phyloP scores from a whole-genome alignment of 176 grass and related monocot genomes.

The Zoysia japonica region DNA sequence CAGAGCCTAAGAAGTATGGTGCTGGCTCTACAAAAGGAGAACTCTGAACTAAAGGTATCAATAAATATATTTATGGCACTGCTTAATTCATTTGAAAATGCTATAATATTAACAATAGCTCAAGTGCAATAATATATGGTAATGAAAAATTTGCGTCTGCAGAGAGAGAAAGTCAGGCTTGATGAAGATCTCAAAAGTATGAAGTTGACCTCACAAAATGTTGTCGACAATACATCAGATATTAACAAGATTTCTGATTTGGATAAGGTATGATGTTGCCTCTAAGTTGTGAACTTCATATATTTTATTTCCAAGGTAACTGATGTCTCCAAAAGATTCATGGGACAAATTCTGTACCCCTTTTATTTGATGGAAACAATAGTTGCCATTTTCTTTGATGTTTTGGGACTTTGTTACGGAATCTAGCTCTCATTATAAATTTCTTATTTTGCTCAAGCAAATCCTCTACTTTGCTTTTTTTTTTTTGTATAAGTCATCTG shows the following conservation, averaged over 20 bases:
- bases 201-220: conserved; percentile 50
- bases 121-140: conserved; percentile 4
- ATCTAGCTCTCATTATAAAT: not conserved
- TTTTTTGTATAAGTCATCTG: conserved; percentile 24
- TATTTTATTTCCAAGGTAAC: conserved; percentile 1
- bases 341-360: not conserved
- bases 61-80: conserved; percentile 26
- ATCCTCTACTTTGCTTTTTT: conserved; percentile 6
- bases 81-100: conserved; percentile 10
- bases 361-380: not conserved
- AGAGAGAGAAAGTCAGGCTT: conserved; percentile 71
- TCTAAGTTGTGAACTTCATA: not conserved
- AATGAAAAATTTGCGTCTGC: conserved; percentile 30
- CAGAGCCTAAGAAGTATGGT: conserved; percentile 57
- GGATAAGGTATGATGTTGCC: conserved; percentile 46
- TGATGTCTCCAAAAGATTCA: conserved; percentile 20
- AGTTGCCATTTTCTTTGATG: conserved; percentile 13
- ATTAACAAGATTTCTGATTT: conserved; percentile 31
- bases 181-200: conserved; percentile 43
- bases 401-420: conserved; percentile 20
- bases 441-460: conserved; percentile 1
- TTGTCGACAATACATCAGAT: conserved; percentile 37
- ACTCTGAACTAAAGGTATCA: conserved; percentile 73
- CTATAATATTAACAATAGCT: not conserved
- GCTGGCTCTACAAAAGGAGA: conserved; percentile 75